A percentile compares a stretch with the other conserved stretches of the same genome.
phyloP scores from a whole-genome alignment of 768 basidiomycete genomes.

The Naganishia onofrii region DNA sequence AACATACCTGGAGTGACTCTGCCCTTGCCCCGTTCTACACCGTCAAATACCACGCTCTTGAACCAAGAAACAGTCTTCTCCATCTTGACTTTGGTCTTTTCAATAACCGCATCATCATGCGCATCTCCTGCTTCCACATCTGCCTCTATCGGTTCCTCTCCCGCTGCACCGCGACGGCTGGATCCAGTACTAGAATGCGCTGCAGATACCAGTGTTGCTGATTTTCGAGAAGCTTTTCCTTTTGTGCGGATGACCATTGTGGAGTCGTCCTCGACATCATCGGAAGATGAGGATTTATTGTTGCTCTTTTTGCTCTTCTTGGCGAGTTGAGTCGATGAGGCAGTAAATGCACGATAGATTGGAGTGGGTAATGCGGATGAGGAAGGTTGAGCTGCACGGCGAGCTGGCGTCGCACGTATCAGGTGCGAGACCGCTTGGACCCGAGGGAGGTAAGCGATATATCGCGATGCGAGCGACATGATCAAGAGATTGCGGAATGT shows the following conservation, averaged over 20 bases:
- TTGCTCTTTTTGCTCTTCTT: constrained; percentile 31
- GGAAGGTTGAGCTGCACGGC: neutral
- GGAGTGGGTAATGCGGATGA: neutral
- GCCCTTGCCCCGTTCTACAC: constrained; percentile 49
- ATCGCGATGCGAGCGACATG: neutral
- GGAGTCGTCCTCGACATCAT: constrained; percentile 19
- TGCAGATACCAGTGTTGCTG: constrained; percentile 14
- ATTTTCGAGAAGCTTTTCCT: constrained; percentile 20
- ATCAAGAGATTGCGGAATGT: neutral
- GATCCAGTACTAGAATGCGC: constrained; percentile 9
- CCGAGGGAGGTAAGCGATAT: neutral
- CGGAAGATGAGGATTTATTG: constrained; percentile 6
- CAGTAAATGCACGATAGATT: neutral
- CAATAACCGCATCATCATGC: constrained; percentile 57
- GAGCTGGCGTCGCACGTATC: neutral
- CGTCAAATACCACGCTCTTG: constrained; percentile 50
- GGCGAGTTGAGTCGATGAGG: neutral
- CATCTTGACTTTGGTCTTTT: constrained; percentile 50
- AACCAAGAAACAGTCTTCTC: constrained; percentile 53
- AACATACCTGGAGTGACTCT: constrained; percentile 46
- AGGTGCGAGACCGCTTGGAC: neutral
- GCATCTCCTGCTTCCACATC: constrained; percentile 57
- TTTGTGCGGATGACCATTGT: constrained; percentile 30
- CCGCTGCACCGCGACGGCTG: constrained; percentile 5
- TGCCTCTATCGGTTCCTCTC: constrained; percentile 55